These are phyloP conservation scores for Globisporangium okanoganense DNA, from an alignment of 352 stramenopile species.

Conservation along the genomic window DNA sequence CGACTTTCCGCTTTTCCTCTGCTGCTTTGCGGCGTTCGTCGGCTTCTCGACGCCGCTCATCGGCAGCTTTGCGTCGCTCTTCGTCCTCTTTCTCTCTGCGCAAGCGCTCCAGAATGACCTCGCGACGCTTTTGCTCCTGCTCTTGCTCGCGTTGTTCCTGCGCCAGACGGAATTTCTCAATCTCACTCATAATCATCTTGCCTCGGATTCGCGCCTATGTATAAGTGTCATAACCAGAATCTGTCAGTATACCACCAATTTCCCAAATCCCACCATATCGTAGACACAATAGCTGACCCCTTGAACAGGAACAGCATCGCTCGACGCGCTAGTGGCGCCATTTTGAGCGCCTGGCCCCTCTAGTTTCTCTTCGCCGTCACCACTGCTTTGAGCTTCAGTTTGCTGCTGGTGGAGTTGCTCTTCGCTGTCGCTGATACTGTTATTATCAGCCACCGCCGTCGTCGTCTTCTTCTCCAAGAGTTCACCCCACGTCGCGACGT, in stretches of 20 bases:
- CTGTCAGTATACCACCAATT: not conserved
- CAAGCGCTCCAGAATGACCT: conserved; percentile 26
- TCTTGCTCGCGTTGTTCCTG: conserved; percentile 38
- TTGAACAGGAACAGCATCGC: conserved; percentile 5
- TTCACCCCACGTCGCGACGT: conserved; percentile 29
- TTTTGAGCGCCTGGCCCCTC: not conserved
- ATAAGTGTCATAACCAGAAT: not conserved
- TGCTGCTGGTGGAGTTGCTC: not conserved
- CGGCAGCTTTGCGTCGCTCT: conserved; percentile 11
- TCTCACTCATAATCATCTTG: conserved; percentile 39
- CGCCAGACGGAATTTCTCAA: conserved; percentile 42
- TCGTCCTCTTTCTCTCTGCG: conserved; percentile 25
- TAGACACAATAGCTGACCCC: conserved; percentile 9
- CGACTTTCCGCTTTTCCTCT: conserved; percentile 1
- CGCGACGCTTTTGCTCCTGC: conserved; percentile 24
- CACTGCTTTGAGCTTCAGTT: not conserved
- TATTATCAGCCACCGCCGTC: not conserved
- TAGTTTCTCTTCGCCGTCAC: not conserved
- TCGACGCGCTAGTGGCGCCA: not conserved
- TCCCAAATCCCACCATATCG: not conserved
- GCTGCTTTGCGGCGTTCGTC: conserved; percentile 8
- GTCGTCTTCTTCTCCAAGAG: conserved; percentile 16
- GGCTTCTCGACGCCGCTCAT: conserved; percentile 10
- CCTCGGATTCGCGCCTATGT: conserved; percentile 26
- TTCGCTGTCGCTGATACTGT: not conserved